phyloP scores from a whole-genome alignment of 306 rosid species.

The Ceratonia siliqua region DNA sequence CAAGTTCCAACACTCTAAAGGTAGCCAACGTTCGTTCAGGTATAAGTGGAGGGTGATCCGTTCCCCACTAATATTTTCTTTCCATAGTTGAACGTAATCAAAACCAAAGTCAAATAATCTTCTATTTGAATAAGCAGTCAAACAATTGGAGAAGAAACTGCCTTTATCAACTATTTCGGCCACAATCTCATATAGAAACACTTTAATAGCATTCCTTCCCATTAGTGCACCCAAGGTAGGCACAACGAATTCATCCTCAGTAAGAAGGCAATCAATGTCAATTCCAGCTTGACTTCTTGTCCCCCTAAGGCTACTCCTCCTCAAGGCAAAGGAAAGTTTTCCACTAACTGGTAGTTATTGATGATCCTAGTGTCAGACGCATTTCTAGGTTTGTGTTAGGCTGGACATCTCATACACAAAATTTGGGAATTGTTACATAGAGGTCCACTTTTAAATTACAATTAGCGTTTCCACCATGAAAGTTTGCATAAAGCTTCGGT shows the following conservation, averaged over 20 bases:
- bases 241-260: constrained; percentile 92
- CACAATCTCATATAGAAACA: no score
- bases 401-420: constrained; percentile 81
- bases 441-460: constrained; percentile 78
- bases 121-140: no score
- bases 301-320: constrained; percentile 53
- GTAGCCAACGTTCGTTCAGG: no score
- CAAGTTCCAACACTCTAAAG: no score
- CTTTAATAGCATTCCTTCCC: no score
- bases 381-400: constrained; percentile 89
- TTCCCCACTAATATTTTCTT: constrained; percentile 92
- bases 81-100: no score
- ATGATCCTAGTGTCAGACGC: constrained; percentile 98
- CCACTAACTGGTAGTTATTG: constrained; percentile 69
- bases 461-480: constrained; percentile 79
- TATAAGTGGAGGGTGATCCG: constrained; percentile 83
- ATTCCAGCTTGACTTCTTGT: constrained; percentile 44
- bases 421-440: constrained; percentile 84
- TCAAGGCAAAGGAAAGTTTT: constrained; percentile 53
- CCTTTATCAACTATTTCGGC: no score
- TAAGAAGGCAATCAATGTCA: constrained; percentile 85
- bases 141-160: no score
- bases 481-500: constrained; percentile 82
- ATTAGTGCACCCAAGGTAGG: constrained; percentile 87
- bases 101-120: no score